Conservation (phyloP, 345 rosid species). For the Balakata baccata region DNA sequence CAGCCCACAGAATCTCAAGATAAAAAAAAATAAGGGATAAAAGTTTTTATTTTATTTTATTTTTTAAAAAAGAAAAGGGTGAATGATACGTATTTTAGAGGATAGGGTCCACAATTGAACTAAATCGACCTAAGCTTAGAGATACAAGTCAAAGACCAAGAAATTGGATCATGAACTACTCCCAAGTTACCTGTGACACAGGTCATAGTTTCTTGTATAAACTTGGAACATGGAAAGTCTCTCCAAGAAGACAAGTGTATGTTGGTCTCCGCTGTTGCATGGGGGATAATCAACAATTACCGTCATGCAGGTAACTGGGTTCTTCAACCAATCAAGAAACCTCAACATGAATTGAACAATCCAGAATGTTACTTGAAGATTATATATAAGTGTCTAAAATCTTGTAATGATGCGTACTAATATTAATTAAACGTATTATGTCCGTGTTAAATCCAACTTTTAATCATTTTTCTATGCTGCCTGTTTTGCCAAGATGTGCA, state of each 20-base stretch:
- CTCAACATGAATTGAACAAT: slow-evolving; percentile 22
- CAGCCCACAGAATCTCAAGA: too few species aligned
- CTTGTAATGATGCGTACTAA: slow-evolving; percentile 9
- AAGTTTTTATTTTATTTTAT: too few species aligned
- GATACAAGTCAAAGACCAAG: slow-evolving; percentile 40
- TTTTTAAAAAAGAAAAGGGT: too few species aligned
- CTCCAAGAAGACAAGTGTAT: slow-evolving; percentile 5
- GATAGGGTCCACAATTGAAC: slow-evolving; percentile 36
- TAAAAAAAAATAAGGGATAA: too few species aligned
- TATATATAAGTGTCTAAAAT: slow-evolving; percentile 15
- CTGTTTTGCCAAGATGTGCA: slow-evolving; percentile 18
- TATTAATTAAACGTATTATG: background rate
- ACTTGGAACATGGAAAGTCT: slow-evolving; percentile 20
- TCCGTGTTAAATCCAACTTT: slow-evolving; percentile 18
- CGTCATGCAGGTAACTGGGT: background rate
- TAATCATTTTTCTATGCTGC: background rate
- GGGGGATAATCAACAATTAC: too few species aligned
- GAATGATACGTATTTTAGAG: background rate
- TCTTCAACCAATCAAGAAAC: slow-evolving; percentile 6
- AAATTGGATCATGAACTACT: slow-evolving; percentile 34
- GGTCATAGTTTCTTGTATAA: background rate
- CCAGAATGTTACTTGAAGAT: slow-evolving; percentile 2
- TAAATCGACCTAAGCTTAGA: slow-evolving; percentile 35
- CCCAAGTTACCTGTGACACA: slow-evolving; percentile 15
- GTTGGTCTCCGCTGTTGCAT: too few species aligned